Conservation (phyloP, 768 basidiomycete species). For the Hortiboletus flavorubellus region DNA sequence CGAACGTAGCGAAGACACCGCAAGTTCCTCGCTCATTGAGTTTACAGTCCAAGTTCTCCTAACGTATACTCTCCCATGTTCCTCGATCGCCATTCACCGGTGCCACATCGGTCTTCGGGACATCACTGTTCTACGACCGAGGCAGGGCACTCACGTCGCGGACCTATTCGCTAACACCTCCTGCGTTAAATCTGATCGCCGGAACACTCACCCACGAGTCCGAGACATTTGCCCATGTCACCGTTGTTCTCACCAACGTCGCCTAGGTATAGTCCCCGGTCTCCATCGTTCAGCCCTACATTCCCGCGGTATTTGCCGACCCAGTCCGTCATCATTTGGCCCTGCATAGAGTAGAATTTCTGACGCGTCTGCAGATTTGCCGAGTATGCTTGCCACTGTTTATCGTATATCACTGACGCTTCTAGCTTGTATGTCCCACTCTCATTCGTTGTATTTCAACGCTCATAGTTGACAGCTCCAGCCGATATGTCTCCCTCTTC, state of each 20-base stretch:
- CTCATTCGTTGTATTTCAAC: not conserved
- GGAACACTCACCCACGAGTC: conserved; percentile 63
- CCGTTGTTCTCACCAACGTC: conserved; percentile 85
- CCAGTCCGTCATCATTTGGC: conserved; percentile 88
- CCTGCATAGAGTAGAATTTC: conserved; percentile 62
- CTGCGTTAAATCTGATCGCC: conserved; percentile 80
- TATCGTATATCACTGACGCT: conserved; percentile 23
- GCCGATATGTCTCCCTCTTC: conserved; percentile 85
- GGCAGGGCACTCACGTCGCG: conserved; percentile 35
- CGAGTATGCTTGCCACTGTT: conserved; percentile 52
- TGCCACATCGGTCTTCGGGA: conserved; percentile 79
- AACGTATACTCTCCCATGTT: conserved; percentile 86
- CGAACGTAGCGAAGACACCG: conserved; percentile 80
- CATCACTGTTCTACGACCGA: conserved; percentile 73
- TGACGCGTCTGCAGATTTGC: conserved; percentile 50
- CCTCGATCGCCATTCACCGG: conserved; percentile 80
- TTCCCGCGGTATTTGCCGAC: conserved; percentile 38
- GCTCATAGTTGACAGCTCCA: conserved; percentile 48
- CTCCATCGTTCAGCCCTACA: conserved; percentile 87
- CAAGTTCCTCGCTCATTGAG: conserved; percentile 60
- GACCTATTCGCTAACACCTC: conserved; percentile 86
- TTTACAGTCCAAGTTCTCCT: conserved; percentile 52
- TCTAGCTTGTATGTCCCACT: conserved; percentile 57
- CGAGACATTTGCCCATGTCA: conserved; percentile 81
- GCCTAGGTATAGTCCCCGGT: conserved; percentile 83